Percentiles rank a stretch among this genome's conserved stretches.
Conservation (phyloP, 208 protist genomes). For the Porcisia hertigi region DNA sequence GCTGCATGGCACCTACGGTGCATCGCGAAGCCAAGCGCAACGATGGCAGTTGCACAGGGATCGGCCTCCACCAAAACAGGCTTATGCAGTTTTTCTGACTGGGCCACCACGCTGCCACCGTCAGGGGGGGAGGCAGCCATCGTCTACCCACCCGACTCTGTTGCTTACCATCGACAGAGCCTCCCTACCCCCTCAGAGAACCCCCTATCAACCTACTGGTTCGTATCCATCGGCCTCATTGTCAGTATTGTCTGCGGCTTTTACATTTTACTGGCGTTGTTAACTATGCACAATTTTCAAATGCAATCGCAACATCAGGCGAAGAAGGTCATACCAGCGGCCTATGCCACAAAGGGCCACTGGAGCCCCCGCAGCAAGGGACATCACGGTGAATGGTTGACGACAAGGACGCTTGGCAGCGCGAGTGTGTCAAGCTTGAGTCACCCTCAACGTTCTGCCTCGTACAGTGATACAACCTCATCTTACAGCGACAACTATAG, state of each 20-base stretch:
- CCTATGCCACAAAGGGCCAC: neutral
- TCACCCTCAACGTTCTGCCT: neutral
- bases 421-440: neutral
- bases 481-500: neutral
- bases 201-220: neutral
- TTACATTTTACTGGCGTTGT: conserved; percentile 5
- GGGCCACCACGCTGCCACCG: neutral
- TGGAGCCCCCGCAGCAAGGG: neutral
- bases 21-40: neutral
- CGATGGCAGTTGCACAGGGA: conserved; percentile 18
- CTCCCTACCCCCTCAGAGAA: neutral
- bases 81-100: neutral
- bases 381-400: neutral
- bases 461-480: neutral
- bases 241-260: neutral
- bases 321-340: neutral
- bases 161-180: neutral
- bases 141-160: neutral
- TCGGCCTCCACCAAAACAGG: neutral
- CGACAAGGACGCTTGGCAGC: neutral
- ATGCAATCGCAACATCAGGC: neutral
- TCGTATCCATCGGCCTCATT: conserved; percentile 1
- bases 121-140: neutral
- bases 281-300: neutral
- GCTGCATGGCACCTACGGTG: conserved; percentile 2